Base-by-base conservation (phyloP, 257 asterid genomes). In the Osmanthus fragrans region DNA sequence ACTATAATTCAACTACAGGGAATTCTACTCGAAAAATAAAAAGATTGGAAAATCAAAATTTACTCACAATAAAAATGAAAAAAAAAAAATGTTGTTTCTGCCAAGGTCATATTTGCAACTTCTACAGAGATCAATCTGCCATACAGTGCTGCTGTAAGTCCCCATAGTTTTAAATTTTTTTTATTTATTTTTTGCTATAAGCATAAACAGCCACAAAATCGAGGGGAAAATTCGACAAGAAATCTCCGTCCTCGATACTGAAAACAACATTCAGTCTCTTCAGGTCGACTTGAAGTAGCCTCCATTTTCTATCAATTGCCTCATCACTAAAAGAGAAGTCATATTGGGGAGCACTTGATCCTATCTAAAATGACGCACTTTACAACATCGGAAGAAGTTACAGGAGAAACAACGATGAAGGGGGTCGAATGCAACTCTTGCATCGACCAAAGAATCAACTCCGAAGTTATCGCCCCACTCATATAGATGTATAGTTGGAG, bases 401-500 rank as follows among this genome's bases (percentile, higher is more conserved):
- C 85, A 75, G 71, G 79, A 77, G 86, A 86, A 83, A 84, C 69
- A 86, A 85, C 78, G 79, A 82, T 72, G 16, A 74, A 84, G 68
- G 77, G 86, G 90, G 91, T 81, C 80, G 82, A 83, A 73, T 47
- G 73, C 65, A 77, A 42, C 78, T 81, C 77, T 77, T 71, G 80
- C 76, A 83, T 84, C 85, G 82, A 85, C 95, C 94, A 84, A 94
- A 92, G 87, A 89, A 92, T 88, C 29, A 51, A 73, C 51, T 76
- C 80, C 37, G 76, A 73, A 73, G 74, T 76, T 71, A 42, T 88
- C 49, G 16, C 49, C 16, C 49, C 49, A 42, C 16, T 42, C 88
- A 90, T 82, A 87, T 83, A 16, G 94, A 84, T 39, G 99, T 93
- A 80, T 93, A 93, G 72, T 93, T 95, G 80, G 94, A 84, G 85